These are phyloP conservation scores for Pleurotus ostreatus DNA, from an alignment of 768 basidiomycete species.

Conservation along the genomic window DNA sequence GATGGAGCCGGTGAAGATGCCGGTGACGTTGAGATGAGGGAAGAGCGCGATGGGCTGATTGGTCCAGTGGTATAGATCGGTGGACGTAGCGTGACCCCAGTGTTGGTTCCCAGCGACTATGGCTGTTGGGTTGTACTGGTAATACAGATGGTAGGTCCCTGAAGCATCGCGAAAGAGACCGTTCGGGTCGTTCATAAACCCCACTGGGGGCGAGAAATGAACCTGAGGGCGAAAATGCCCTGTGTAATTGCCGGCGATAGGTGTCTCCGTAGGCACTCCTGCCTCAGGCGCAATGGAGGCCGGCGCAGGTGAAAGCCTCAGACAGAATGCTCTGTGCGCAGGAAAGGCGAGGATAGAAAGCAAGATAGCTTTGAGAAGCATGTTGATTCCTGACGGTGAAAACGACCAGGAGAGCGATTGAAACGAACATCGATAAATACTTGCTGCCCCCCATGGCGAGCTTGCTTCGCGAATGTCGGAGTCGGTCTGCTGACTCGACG, in stretches of 20 bases:
- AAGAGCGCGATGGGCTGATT: constrained; percentile 1
- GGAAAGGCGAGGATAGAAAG: too few species aligned
- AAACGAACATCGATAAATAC: too few species aligned
- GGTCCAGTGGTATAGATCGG: constrained; percentile 2
- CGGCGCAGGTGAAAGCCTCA: too few species aligned
- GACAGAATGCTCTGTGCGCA: too few species aligned
- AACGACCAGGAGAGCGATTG: too few species aligned
- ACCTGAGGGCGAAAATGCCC: not conserved
- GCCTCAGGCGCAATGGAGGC: too few species aligned
- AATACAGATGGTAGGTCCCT: not conserved
- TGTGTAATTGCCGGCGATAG: not conserved
- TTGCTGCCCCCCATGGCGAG: too few species aligned
- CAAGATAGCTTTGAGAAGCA: too few species aligned
- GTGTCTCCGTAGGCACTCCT: too few species aligned
- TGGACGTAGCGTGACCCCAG: not conserved
- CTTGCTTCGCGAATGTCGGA: too few species aligned
- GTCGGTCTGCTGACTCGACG: too few species aligned
- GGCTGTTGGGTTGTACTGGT: not conserved
- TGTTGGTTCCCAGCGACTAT: not conserved
- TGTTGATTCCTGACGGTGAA: too few species aligned
- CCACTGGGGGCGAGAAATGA: not conserved
- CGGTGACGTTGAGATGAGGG: not conserved
- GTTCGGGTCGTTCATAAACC: not conserved
- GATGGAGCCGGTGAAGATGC: not conserved
- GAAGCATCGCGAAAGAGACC: constrained; percentile 3